Evolutionary conservation across 306 rosid species (phyloP).

Genomic region (Cicer chorassanicum): DNA sequence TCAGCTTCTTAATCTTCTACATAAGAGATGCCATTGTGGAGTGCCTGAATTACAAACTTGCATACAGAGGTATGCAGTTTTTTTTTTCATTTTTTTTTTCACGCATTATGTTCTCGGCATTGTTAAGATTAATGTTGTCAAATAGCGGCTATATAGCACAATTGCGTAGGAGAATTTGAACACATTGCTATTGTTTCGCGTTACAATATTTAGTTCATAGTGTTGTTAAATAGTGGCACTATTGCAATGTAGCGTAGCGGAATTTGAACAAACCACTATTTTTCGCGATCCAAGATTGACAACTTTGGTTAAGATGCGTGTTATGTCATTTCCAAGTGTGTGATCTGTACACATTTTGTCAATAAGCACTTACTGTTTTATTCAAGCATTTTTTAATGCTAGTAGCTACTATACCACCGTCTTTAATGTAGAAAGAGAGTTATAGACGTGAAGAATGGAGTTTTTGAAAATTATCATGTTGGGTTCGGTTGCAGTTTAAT

Average conservation of each 20-base stretch:
- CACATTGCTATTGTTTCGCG: too few relatives aligned
- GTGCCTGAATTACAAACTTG: constrained; percentile 97
- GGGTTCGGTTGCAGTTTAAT: constrained; percentile 33
- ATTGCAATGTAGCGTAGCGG: too few relatives aligned
- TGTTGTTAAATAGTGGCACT: too few relatives aligned
- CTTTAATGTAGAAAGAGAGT: neutral
- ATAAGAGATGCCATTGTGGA: constrained; percentile 92
- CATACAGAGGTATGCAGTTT: constrained; percentile 72
- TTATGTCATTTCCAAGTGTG: constrained; percentile 34
- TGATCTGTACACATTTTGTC: constrained; percentile 9
- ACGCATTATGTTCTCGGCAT: neutral
- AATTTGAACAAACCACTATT: too few relatives aligned
- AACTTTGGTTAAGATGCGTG: neutral
- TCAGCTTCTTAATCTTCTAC: constrained; percentile 84
- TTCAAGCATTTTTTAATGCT: constrained; percentile 6
- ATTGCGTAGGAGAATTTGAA: too few relatives aligned
- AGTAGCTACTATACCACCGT: constrained; percentile 7
- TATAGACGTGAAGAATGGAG: constrained; percentile 21
- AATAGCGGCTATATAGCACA: too few relatives aligned
- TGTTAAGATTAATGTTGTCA: neutral
- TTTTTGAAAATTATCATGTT: neutral
- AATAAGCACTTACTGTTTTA: neutral
- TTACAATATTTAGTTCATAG: too few relatives aligned
- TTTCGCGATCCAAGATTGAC: too few relatives aligned
- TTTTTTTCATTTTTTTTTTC: constrained; percentile 47